Evolutionary conservation across 2,329 filamentous ascomycete species (phyloP).

Genomic region (Cladophialophora chaetospira): DNA sequence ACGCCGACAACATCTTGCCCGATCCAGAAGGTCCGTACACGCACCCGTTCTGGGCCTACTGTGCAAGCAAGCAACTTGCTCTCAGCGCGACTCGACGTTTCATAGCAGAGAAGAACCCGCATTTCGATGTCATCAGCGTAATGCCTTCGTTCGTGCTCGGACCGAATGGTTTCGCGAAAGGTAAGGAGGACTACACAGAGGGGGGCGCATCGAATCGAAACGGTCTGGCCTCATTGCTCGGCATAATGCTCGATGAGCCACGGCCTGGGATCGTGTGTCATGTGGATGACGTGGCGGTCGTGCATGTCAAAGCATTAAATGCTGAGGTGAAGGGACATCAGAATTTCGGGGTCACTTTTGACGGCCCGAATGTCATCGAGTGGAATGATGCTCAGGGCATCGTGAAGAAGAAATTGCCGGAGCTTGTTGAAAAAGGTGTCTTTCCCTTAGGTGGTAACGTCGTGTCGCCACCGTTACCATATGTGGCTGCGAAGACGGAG

Average conservation of each 20-base stretch:
- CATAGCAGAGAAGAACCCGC: neutral
- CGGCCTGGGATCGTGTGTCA: slow-evolving; percentile 21
- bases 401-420: slow-evolving; percentile 2
- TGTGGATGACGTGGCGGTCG: slow-evolving; percentile 35
- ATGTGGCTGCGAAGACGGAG: slow-evolving; percentile 1
- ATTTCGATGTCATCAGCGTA: slow-evolving; percentile 13
- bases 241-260: neutral
- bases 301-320: slow-evolving; percentile 36
- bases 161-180: slow-evolving; percentile 33
- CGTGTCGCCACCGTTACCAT: neutral
- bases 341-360: slow-evolving; percentile 1
- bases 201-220: slow-evolving; percentile 33
- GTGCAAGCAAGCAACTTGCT: neutral
- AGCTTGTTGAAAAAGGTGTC: slow-evolving; percentile 8
- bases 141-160: slow-evolving; percentile 6
- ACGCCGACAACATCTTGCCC: neutral
- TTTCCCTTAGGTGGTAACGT: neutral
- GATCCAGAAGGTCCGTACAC: slow-evolving; percentile 1
- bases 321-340: neutral
- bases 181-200: neutral
- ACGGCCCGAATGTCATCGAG: neutral
- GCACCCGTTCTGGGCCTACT: neutral
- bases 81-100: neutral
- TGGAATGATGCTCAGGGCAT: slow-evolving; percentile 42
- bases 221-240: slow-evolving; percentile 17